These are phyloP conservation scores for Clavariopsis aquatica DNA, from an alignment of 495 filamentous ascomycete species.

Conservation along the genomic window DNA sequence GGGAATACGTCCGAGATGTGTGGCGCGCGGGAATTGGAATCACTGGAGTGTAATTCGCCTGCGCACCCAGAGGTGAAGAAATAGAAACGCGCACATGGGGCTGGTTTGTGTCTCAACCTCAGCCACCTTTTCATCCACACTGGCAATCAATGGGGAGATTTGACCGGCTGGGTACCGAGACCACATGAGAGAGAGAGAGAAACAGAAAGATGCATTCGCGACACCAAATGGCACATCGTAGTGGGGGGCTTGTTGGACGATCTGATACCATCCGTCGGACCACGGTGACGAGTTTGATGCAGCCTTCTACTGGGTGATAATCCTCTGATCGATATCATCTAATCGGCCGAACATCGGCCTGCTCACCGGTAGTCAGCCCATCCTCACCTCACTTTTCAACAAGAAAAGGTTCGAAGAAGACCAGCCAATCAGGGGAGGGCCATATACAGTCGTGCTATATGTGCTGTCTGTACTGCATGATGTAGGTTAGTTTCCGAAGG, in stretches of 20 bases:
- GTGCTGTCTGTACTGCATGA: neutral
- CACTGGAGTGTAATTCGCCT: too few relatives aligned
- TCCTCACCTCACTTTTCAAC: neutral
- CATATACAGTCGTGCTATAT: neutral
- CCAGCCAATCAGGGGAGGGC: neutral
- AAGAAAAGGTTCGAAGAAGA: neutral
- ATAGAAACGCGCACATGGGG: conserved; percentile 14
- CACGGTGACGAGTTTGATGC: neutral
- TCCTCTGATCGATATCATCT: neutral
- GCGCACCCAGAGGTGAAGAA: neutral
- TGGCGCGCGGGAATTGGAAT: too few relatives aligned
- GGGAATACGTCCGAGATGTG: too few relatives aligned
- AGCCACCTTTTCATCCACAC: conserved; percentile 4
- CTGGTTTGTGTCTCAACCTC: conserved; percentile 26
- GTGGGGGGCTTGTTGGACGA: too few relatives aligned
- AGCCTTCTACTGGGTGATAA: neutral
- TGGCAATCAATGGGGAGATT: neutral
- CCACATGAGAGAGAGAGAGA: too few relatives aligned
- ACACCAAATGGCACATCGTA: too few relatives aligned
- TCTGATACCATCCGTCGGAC: too few relatives aligned
- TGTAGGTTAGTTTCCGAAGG: neutral
- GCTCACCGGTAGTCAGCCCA: conserved; percentile 1
- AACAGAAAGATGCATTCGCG: too few relatives aligned
- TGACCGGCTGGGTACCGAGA: neutral
- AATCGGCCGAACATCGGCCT: neutral